Conservation (phyloP, 2,329 filamentous ascomycete genomes). For the Furcasterigmium sp. region DNA sequence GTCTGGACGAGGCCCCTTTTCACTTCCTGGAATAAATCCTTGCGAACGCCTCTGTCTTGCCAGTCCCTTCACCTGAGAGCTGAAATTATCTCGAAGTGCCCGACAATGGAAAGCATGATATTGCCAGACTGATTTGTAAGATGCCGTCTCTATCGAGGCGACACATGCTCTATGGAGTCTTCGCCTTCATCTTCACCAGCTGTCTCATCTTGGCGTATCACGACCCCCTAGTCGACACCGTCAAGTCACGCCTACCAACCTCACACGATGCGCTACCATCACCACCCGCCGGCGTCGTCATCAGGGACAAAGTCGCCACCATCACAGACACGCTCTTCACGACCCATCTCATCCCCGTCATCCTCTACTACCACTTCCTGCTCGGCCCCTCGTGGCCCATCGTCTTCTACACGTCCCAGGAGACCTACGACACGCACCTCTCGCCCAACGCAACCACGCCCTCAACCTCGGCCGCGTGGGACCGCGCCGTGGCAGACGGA, state of each 20-base stretch:
- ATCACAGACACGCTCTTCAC: conserved; percentile 32
- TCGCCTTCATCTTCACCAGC: no score
- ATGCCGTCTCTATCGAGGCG: no score
- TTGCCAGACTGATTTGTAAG: no score
- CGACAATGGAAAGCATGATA: no score
- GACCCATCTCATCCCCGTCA: conserved; percentile 31
- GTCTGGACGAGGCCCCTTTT: no score
- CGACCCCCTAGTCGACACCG: neutral
- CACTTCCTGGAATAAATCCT: no score
- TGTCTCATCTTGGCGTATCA: neutral
- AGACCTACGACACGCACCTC: conserved; percentile 14
- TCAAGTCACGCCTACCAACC: neutral
- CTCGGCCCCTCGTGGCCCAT: conserved; percentile 39
- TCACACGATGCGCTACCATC: no score
- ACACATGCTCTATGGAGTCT: no score
- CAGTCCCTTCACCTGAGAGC: no score
- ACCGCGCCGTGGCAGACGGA: conserved; percentile 16
- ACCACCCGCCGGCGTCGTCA: neutral
- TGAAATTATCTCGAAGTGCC: no score
- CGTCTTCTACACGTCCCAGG: conserved; percentile 33
- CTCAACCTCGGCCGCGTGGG: conserved; percentile 27
- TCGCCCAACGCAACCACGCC: conserved; percentile 25
- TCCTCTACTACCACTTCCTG: conserved; percentile 30
- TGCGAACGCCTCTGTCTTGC: no score
- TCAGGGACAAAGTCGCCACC: conserved; percentile 20